Evolutionary conservation across 371 early-diverging fungal genomes (phyloP), one percentile per base, ranked within the genome.

Genomic region (Mortierella sp.): DNA sequence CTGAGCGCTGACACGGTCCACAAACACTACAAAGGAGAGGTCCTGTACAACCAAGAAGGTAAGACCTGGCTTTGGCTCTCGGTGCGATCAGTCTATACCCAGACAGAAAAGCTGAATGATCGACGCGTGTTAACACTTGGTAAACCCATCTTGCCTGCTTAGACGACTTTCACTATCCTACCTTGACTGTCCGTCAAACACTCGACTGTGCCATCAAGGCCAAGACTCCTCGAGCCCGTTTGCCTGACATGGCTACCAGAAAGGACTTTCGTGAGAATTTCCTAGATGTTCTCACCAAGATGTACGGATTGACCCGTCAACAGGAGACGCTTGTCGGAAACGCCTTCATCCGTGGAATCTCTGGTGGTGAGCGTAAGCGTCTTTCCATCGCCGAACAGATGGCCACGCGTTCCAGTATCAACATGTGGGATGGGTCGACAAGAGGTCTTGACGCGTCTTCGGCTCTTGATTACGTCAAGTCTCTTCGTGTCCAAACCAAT

Each of bases 391-490:
- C 93, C 24, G 91, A 91, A 78, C 94, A 96, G 80, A 89, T 97
- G 62, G 87, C 95, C 2, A 86, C 92, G 2, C 81, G 81, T 21
- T 90, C 91, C 34, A 74, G 87, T 8, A 81, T 94, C 62, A 88
- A 91, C 58, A 86, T 93, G 67, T 91, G 94, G 86, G 96, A 96
- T 65, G 94, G 93, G 31, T 90, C 93, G 39, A 94, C 94, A 1
- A 88, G 91, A 62, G 96, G 97, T 57, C 82, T 98, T 22, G 98
- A 98, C 81, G 88, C 94, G 13, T 90, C 94, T 39, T 94, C 93
- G 21, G 95, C 97, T 17, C 82, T 93, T 0, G 92, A 93, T 71
- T 91, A 91, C 59, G 82, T 88, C 28, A 82, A 87, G 34, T 86
- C 89, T 6, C 78, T 94, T 1, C 84, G 91, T 51, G 86, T 91